A percentile compares a stretch with the other conserved stretches of the same genome.
These are phyloP conservation scores for Suhomyces tanzawaensis DNA, from an alignment of 805 yeast genomes.

Conservation along the genomic window DNA sequence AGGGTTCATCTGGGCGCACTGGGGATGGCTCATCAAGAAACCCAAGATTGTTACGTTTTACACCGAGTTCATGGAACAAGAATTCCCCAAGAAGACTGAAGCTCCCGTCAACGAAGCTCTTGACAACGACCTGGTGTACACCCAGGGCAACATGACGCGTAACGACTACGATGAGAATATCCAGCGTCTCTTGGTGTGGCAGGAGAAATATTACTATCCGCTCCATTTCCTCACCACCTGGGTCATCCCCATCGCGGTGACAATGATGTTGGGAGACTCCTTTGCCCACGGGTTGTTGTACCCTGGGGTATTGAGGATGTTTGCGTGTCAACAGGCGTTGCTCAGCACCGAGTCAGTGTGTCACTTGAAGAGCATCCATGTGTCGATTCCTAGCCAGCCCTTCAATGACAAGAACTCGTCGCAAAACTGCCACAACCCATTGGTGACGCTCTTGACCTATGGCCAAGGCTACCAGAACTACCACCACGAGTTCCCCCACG, in stretches of 20 bases:
- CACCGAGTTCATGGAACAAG: constrained; percentile 35
- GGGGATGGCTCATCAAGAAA: constrained; percentile 80
- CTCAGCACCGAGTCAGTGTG: constrained; percentile 80
- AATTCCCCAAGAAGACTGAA: constrained; percentile 24
- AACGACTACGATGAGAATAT: constrained; percentile 17
- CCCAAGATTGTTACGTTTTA: constrained; percentile 43
- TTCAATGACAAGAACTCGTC: constrained; percentile 61
- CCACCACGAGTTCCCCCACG: constrained; percentile 94
- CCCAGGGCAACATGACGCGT: constrained; percentile 9
- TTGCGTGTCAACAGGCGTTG: constrained; percentile 75
- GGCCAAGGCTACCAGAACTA: constrained; percentile 93
- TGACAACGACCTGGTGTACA: background rate
- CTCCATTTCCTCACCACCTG: constrained; percentile 31
- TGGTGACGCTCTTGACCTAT: constrained; percentile 64
- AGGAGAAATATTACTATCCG: constrained; percentile 24
- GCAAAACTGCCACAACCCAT: constrained; percentile 58
- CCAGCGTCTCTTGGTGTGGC: constrained; percentile 33
- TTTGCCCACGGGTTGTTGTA: constrained; percentile 46
- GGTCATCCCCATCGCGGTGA: constrained; percentile 27
- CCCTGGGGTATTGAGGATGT: constrained; percentile 73
- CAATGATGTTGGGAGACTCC: constrained; percentile 26
- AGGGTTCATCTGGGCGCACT: constrained; percentile 78
- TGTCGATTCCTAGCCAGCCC: constrained; percentile 58
- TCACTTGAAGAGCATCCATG: constrained; percentile 60
- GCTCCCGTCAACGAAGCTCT: constrained; percentile 11